These are phyloP conservation scores for Saccharomycopsis amapae DNA, from an alignment of 805 yeast species.

Conservation along the genomic window DNA sequence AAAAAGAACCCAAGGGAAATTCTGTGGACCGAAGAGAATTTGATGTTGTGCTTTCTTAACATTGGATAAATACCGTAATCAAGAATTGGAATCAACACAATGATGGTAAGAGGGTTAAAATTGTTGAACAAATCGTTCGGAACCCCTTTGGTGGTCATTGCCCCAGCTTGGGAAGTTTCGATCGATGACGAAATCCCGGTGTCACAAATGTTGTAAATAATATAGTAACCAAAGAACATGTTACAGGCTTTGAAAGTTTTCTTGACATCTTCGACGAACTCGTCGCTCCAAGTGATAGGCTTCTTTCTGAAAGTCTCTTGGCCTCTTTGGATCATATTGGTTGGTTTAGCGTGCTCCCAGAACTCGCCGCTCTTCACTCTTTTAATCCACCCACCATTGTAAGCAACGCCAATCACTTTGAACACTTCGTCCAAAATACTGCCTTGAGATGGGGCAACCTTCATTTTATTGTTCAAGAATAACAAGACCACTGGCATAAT, in stretches of 20 bases:
- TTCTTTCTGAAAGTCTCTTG: constrained; percentile 26
- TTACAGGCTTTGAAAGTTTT: constrained; percentile 55
- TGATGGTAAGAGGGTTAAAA: constrained; percentile 48
- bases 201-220: constrained; percentile 12
- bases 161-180: constrained; percentile 39
- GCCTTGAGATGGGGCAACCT: constrained; percentile 31
- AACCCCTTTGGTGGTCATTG: constrained; percentile 45
- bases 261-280: constrained; percentile 55
- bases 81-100: constrained; percentile 44
- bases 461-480: constrained; percentile 26
- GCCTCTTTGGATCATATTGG: constrained; percentile 39
- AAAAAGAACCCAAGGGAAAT: constrained; percentile 42
- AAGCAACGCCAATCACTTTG: constrained; percentile 35
- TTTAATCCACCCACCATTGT: constrained; percentile 36
- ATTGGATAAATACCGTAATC: constrained; percentile 43
- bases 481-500: constrained; percentile 44
- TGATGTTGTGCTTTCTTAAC: constrained; percentile 34
- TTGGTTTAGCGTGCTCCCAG: constrained; percentile 45
- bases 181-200: constrained; percentile 29
- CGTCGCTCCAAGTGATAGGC: constrained; percentile 40
- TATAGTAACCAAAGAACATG: constrained; percentile 17
- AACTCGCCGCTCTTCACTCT: constrained; percentile 36
- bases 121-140: constrained; percentile 51
- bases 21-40: constrained; percentile 37
- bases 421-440: constrained; percentile 39